Conservation (phyloP, 140 eudicot genomes). For the Ambrosia hybrid region DNA sequence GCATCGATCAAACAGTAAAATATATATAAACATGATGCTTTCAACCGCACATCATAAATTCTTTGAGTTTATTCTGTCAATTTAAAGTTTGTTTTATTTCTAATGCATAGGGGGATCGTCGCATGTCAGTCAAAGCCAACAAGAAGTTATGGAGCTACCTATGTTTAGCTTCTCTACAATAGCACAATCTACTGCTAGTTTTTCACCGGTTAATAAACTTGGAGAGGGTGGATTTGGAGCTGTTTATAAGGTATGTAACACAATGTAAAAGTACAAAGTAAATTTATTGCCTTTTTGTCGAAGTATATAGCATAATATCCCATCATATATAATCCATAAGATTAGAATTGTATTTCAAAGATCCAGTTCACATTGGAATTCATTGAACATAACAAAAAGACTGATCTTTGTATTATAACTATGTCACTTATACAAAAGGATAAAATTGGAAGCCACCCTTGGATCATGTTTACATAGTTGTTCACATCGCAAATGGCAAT, state of each 20-base stretch:
- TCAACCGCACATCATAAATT: too few species aligned
- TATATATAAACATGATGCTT: too few species aligned
- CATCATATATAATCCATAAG: too few species aligned
- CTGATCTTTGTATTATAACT: neutral
- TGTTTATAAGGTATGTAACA: slow-evolving; percentile 27
- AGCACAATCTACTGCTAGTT: slow-evolving; percentile 15
- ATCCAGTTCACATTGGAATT: too few species aligned
- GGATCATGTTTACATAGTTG: neutral
- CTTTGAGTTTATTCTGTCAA: neutral
- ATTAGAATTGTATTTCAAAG: too few species aligned
- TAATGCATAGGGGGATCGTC: slow-evolving; percentile 9
- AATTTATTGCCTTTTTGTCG: too few species aligned
- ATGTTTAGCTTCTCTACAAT: slow-evolving; percentile 22
- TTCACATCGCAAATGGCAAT: neutral
- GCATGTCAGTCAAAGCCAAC: slow-evolving; percentile 3
- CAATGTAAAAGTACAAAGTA: too few species aligned
- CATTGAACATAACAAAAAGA: neutral
- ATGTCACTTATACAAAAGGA: neutral
- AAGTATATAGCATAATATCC: too few species aligned
- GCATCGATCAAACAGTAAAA: too few species aligned
- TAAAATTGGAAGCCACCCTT: neutral
- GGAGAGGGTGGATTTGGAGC: slow-evolving; percentile 27
- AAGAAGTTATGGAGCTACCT: slow-evolving; percentile 26
- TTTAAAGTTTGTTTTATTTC: neutral
- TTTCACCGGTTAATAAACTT: slow-evolving; percentile 23